Conservation (phyloP, 1,284 basidiomycete species). For the Tilletia caries region DNA sequence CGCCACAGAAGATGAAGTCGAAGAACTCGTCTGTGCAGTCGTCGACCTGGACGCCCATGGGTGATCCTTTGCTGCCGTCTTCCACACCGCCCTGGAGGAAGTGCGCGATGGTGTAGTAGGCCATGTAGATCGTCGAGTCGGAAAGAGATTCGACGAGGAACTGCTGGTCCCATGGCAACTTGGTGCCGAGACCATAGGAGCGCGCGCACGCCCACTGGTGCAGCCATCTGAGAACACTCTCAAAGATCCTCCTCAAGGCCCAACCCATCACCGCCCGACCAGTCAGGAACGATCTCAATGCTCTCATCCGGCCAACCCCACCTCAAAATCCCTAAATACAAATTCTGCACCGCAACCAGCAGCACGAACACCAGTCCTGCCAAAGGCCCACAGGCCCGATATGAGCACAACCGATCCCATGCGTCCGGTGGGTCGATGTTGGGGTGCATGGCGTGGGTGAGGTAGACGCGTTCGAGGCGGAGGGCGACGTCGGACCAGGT, state of each 20-base stretch:
- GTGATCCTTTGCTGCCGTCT: constrained; percentile 76
- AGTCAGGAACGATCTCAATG: neutral
- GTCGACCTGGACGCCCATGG: constrained; percentile 77
- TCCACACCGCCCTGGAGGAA: constrained; percentile 61
- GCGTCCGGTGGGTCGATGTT: constrained; percentile 69
- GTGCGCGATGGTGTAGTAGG: constrained; percentile 86
- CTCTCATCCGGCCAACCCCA: constrained; percentile 64
- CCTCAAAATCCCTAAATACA: constrained; percentile 73
- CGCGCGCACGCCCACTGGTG: constrained; percentile 99
- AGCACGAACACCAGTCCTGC: constrained; percentile 74
- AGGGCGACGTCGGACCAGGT: constrained; percentile 77
- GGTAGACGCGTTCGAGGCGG: constrained; percentile 80
- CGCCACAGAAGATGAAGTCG: constrained; percentile 85
- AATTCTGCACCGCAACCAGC: constrained; percentile 73
- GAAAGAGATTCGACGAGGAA: constrained; percentile 95
- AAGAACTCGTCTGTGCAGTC: constrained; percentile 97
- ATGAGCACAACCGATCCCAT: constrained; percentile 58
- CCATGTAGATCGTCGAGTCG: constrained; percentile 98
- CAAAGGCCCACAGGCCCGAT: constrained; percentile 66
- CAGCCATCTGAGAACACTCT: constrained; percentile 88
- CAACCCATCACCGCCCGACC: neutral
- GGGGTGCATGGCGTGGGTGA: constrained; percentile 64
- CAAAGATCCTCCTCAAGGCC: too few species aligned
- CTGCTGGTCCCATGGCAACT: constrained; percentile 92
- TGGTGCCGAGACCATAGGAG: constrained; percentile 92